phyloP scores from a whole-genome alignment of 1,284 basidiomycete genomes.

The Dichomitus squalens region DNA sequence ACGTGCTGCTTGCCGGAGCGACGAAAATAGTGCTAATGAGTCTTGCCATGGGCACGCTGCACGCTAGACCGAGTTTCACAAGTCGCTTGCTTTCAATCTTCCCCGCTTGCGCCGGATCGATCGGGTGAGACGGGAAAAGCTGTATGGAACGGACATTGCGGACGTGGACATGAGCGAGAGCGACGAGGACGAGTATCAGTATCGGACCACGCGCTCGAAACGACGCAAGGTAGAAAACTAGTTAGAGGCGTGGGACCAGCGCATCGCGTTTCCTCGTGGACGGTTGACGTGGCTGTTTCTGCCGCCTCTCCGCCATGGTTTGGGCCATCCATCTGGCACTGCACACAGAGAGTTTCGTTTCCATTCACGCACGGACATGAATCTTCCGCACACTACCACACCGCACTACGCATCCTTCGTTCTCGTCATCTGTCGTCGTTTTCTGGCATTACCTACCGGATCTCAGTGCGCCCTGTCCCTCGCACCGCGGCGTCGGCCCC shows the following conservation, averaged over 20 bases:
- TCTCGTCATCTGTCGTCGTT: not conserved
- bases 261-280: not conserved
- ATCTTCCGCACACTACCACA: not conserved
- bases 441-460: not conserved
- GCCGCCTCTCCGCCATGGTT: not conserved
- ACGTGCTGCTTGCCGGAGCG: not conserved
- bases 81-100: conserved; percentile 54
- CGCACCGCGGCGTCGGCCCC: not conserved
- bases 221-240: conserved; percentile 30
- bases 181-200: conserved; percentile 52
- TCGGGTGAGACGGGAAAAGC: conserved; percentile 46
- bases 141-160: conserved; percentile 44
- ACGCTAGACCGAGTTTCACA: conserved; percentile 65
- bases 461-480: not conserved
- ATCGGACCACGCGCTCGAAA: conserved; percentile 34
- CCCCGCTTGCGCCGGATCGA: conserved; percentile 63
- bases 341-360: not conserved
- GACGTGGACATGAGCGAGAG: conserved; percentile 47
- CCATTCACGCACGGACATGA: conserved; percentile 1
- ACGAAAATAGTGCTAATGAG: not conserved
- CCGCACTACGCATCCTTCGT: not conserved
- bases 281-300: not conserved
- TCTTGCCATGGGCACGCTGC: not conserved
- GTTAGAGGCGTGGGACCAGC: not conserved
- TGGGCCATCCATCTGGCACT: not conserved